Evolutionary conservation across 768 basidiomycete genomes (phyloP), one percentile per base, ranked within the genome.

Genomic region (Kondoa subrosea): DNA sequence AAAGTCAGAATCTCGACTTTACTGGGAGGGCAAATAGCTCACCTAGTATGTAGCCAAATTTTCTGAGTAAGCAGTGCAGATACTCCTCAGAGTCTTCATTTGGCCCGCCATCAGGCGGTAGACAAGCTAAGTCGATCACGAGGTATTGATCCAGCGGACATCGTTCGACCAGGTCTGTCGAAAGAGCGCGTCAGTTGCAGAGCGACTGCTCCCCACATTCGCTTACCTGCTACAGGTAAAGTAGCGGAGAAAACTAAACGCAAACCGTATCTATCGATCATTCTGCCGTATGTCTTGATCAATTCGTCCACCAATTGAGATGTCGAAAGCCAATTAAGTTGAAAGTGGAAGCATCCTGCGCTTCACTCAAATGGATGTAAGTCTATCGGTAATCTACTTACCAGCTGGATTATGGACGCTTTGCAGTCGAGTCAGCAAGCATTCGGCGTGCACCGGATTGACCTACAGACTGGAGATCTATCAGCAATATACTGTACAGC

Each of bases 301-400:
- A 87, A 82, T 71, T 93, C 91, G 71, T 96, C 92, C 64, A 97
- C 87, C 70, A 85, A 86, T 26, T 88, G 84, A 27, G 91, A 90
- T 0, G 91, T 91, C 1, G 91, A 87, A 56, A 97, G 86, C 93
- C 95, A 99, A 70, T 93, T 89, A 31, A 99, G 81, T 77, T 99
- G 92, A 73, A 97, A 91, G 77, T 97, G 93, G 78, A 95, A 95
- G 68, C 88, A 89, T 31, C 87, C 93, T n/a, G 81, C n/a, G 83
- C 0, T 90, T 88, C 74, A 96, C 96, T 76, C 96, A 93, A 65
- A 93, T 87, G 67, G 95, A 84, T 77, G 97, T 95, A 76, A 92
- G 85, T 75, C 96, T 92, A 29, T 92, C 82, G 21, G 67, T 68
- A 30, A 89, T 87, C 1, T 85, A 83, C 77, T 91, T 0, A 90